Percentiles rank a stretch among this genome's conserved stretches.
Conservation (phyloP, 345 rosid species). For the Eucalyptus sideroxylon region DNA sequence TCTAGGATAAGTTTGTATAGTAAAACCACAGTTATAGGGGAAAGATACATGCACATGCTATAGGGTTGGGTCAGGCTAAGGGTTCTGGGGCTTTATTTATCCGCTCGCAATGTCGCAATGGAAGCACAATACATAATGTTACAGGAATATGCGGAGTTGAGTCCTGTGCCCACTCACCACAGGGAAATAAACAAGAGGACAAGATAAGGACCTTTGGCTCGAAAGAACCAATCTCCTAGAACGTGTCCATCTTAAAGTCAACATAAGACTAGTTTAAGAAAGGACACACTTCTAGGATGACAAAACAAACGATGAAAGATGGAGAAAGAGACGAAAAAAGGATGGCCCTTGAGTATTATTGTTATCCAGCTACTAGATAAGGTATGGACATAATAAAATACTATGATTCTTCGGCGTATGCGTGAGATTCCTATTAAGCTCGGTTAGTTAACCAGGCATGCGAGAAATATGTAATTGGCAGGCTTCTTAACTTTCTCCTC, state of each 20-base stretch:
- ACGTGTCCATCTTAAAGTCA: neutral
- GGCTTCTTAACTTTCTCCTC: neutral
- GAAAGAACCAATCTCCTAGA: neutral
- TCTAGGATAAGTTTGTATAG: neutral
- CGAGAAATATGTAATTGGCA: neutral
- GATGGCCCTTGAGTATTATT: neutral
- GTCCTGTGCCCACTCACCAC: neutral
- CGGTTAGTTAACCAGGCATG: neutral
- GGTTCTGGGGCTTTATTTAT: neutral
- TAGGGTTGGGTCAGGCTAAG: neutral
- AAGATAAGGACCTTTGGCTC: neutral
- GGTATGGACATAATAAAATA: neutral
- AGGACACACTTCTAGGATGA: neutral
- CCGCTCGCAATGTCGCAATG: neutral
- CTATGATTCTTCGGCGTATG: neutral
- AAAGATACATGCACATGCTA: neutral
- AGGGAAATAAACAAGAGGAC: neutral
- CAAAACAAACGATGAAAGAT: neutral
- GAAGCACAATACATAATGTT: neutral
- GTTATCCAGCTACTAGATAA: neutral
- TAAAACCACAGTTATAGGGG: neutral
- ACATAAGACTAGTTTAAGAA: neutral
- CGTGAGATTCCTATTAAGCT: neutral
- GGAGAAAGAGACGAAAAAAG: neutral
- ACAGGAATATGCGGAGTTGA: neutral